phyloP scores from a whole-genome alignment of 768 basidiomycete genomes.

The Lyophyllum atratum region DNA sequence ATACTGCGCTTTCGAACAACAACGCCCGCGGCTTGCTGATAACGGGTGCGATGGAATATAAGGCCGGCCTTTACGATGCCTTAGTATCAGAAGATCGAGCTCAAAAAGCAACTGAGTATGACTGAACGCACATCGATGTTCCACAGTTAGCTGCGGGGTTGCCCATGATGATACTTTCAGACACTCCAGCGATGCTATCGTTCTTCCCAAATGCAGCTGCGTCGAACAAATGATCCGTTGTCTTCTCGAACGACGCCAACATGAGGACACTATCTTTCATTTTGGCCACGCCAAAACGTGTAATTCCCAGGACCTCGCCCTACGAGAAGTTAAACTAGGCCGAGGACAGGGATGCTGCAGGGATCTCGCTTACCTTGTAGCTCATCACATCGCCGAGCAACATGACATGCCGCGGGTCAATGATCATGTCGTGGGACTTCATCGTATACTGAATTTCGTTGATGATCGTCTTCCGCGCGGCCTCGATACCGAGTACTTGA shows the following conservation, averaged over 20 bases:
- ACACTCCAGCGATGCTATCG: slow-evolving; percentile 94
- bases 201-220: slow-evolving; percentile 96
- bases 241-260: slow-evolving; percentile 99
- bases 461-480: slow-evolving; percentile 90
- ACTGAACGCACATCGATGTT: slow-evolving; percentile 76
- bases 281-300: slow-evolving; percentile 97
- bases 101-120: neutral
- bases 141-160: slow-evolving; percentile 94
- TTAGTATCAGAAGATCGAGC: slow-evolving; percentile 1
- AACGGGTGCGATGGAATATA: slow-evolving; percentile 44
- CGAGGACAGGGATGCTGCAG: slow-evolving; percentile 1
- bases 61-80: slow-evolving; percentile 42
- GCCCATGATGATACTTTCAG: slow-evolving; percentile 99
- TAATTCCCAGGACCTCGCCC: slow-evolving; percentile 98
- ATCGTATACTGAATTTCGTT: slow-evolving; percentile 98
- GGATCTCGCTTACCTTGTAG: slow-evolving; percentile 69
- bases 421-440: slow-evolving; percentile 96
- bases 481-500: slow-evolving; percentile 96
- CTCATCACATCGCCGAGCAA: slow-evolving; percentile 98
- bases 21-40: slow-evolving; percentile 52
- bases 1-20: slow-evolving; percentile 50
- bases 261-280: slow-evolving; percentile 99
- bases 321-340: slow-evolving; percentile 28
- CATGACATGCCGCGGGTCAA: slow-evolving; percentile 99
- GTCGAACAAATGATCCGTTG: slow-evolving; percentile 98